These are phyloP conservation scores for Colletotrichum sp. DNA, from an alignment of 2,329 filamentous ascomycete species.

Conservation along the genomic window DNA sequence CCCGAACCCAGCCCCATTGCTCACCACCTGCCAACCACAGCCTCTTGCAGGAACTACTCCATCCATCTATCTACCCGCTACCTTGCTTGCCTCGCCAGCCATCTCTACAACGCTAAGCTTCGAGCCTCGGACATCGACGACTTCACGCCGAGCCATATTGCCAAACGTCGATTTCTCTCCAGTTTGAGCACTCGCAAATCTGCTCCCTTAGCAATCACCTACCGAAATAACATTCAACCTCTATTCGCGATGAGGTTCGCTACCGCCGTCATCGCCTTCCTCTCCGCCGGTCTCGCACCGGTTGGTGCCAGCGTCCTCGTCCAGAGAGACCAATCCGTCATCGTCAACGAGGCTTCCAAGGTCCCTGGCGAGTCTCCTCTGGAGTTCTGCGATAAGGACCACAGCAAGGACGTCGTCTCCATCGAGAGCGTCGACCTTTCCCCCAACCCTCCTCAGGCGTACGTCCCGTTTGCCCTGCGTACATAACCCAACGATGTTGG, in stretches of 20 bases:
- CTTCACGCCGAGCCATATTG: constrained; percentile 1
- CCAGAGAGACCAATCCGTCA: constrained; percentile 52
- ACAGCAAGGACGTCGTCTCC: constrained; percentile 71
- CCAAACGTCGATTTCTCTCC: neutral
- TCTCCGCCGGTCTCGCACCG: constrained; percentile 51
- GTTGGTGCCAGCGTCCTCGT: constrained; percentile 52
- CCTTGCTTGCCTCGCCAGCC: constrained; percentile 13
- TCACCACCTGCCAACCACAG: constrained; percentile 17
- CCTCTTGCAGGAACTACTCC: constrained; percentile 12
- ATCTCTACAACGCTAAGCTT: constrained; percentile 8
- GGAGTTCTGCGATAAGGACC: constrained; percentile 73
- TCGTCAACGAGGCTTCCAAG: constrained; percentile 59
- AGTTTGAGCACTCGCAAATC: neutral
- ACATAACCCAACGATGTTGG: neutral
- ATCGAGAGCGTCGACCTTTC: constrained; percentile 81
- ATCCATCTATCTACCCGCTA: neutral
- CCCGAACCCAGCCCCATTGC: constrained; percentile 19
- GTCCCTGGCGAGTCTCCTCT: constrained; percentile 89
- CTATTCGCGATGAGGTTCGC: constrained; percentile 44
- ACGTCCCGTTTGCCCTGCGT: constrained; percentile 43
- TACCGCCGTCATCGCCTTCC: constrained; percentile 46
- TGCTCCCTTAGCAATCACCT: neutral
- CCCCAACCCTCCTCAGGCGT: constrained; percentile 90
- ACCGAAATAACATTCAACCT: neutral
- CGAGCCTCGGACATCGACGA: constrained; percentile 10